Evolutionary conservation across 768 basidiomycete genomes (phyloP).

Genomic region (Tylopilus balloui): DNA sequence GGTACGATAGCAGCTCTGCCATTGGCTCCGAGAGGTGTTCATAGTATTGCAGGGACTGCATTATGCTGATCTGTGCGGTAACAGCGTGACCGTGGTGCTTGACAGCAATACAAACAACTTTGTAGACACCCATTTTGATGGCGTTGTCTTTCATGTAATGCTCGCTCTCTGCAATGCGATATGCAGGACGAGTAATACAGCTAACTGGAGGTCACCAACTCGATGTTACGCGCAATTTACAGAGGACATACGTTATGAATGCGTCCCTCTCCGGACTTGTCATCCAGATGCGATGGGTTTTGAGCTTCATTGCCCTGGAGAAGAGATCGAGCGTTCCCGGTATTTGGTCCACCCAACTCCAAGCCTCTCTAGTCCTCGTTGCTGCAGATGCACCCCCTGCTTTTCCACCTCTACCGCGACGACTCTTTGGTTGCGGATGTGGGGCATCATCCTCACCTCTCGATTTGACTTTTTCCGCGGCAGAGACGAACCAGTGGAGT

Average conservation of each 20-base stretch:
- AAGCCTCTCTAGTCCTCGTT: constrained; percentile 43
- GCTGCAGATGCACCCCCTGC: constrained; percentile 37
- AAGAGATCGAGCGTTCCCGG: constrained; percentile 65
- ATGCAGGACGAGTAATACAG: constrained; percentile 84
- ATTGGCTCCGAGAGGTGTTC: constrained; percentile 93
- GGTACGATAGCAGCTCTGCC: constrained; percentile 80
- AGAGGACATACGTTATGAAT: constrained; percentile 57
- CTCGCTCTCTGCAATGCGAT: constrained; percentile 82
- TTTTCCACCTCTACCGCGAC: constrained; percentile 60
- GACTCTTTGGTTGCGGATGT: constrained; percentile 43
- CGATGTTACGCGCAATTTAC: background rate
- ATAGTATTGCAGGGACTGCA: constrained; percentile 88
- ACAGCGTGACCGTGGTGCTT: constrained; percentile 85
- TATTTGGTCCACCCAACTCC: constrained; percentile 80
- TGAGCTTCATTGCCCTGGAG: constrained; percentile 63
- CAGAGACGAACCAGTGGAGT: constrained; percentile 83
- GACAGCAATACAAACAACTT: constrained; percentile 86
- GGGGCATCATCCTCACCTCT: constrained; percentile 44
- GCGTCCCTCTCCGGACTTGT: constrained; percentile 81
- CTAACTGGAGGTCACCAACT: constrained; percentile 35
- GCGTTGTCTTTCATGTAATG: constrained; percentile 76
- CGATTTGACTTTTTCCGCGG: constrained; percentile 72
- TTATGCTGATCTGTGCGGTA: constrained; percentile 83
- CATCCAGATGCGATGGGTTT: constrained; percentile 82
- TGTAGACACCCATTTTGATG: constrained; percentile 75